Conservation (phyloP, 495 filamentous ascomycete species). For the Neurospora cerealis region DNA sequence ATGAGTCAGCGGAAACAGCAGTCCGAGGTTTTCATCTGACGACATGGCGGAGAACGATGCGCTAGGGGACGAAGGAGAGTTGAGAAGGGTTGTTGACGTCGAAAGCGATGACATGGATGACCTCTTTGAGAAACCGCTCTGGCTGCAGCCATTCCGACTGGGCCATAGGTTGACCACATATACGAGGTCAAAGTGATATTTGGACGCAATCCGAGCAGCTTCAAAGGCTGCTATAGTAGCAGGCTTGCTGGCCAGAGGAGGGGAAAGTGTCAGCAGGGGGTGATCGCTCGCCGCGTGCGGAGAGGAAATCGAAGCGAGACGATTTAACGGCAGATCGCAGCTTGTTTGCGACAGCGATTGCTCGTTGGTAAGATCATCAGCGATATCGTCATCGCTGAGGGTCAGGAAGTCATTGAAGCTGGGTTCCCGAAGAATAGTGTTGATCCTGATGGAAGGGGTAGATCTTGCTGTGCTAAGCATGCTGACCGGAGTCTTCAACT, state of each 20-base stretch:
- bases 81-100: background rate
- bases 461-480: background rate
- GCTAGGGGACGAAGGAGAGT: background rate
- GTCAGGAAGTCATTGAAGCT: conserved; percentile 34
- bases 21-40: background rate
- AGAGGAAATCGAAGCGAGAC: background rate
- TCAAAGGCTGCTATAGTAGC: conserved; percentile 29
- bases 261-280: conserved; percentile 16
- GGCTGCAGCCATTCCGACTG: conserved; percentile 11
- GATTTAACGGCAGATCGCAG: conserved; percentile 10
- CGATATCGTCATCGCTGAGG: conserved; percentile 38
- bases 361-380: conserved; percentile 17
- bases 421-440: conserved; percentile 27
- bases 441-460: background rate
- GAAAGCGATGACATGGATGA: conserved; percentile 3
- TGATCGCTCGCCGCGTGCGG: background rate
- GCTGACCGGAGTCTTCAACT: background rate
- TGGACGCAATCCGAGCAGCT: conserved; percentile 29
- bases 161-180: conserved; percentile 38
- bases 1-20: background rate
- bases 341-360: background rate
- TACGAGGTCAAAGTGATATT: conserved; percentile 32
- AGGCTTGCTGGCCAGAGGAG: conserved; percentile 18
- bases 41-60: background rate
- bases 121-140: background rate